phyloP scores from a whole-genome alignment of 345 rosid genomes.

The Litchi chinensis region DNA sequence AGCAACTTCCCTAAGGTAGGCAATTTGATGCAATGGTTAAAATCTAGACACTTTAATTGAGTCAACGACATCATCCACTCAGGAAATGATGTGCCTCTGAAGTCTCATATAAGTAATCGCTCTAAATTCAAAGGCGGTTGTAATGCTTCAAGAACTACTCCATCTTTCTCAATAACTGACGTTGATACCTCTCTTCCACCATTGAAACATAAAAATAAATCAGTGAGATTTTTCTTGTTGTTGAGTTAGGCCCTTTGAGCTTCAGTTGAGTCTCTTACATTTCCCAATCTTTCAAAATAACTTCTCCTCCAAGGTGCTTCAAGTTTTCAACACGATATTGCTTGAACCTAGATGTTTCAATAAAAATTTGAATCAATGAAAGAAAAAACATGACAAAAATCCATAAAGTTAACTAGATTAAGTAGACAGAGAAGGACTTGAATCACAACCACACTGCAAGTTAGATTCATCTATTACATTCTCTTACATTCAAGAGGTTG shows the following conservation, averaged over 20 bases:
- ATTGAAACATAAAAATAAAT: neutral
- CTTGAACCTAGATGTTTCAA: too few species aligned
- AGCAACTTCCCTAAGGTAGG: too few species aligned
- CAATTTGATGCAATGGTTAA: too few species aligned
- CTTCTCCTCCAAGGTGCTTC: neutral
- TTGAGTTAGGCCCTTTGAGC: neutral
- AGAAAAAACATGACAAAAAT: too few species aligned
- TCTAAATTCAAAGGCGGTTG: neutral
- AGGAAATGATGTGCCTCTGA: neutral
- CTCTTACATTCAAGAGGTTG: too few species aligned
- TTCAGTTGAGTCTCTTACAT: neutral
- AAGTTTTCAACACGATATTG: neutral
- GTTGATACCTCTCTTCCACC: neutral
- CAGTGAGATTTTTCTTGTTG: neutral
- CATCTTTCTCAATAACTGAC: neutral
- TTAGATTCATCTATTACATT: too few species aligned
- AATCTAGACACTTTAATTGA: too few species aligned
- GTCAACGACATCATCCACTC: too few species aligned
- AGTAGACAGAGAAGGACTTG: too few species aligned
- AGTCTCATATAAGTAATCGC: neutral
- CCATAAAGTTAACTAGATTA: too few species aligned
- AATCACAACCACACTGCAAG: too few species aligned
- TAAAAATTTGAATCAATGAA: too few species aligned
- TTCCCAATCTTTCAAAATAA: neutral
- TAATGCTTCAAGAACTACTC: neutral